Conservation (phyloP, 129 eudicot species). For the Tagetes erecta region DNA sequence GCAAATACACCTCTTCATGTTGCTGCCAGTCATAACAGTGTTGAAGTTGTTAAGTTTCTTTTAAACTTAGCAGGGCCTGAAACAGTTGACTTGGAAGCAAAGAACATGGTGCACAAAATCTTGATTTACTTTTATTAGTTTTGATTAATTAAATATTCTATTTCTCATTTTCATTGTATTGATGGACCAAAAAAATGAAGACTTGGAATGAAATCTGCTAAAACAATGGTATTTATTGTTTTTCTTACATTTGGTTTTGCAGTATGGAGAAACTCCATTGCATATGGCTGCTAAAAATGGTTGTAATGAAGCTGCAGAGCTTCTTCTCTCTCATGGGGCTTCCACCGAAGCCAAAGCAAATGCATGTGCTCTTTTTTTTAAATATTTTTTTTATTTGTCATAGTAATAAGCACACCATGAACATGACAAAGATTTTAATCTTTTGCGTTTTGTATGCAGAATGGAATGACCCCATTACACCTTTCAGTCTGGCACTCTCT, state of each 20-base stretch:
- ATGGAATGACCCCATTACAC: slow-evolving; percentile 32
- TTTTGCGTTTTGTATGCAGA: slow-evolving; percentile 34
- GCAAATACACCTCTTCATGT: slow-evolving; percentile 97
- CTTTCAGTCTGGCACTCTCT: slow-evolving; percentile 23
- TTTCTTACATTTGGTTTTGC: slow-evolving; percentile 17
- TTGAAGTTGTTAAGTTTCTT: slow-evolving; percentile 70
- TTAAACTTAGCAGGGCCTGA: slow-evolving; percentile 72
- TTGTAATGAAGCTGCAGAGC: slow-evolving; percentile 60
- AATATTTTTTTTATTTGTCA: not conserved
- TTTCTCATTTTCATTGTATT: not conserved
- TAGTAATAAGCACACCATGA: not conserved
- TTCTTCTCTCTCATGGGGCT: slow-evolving; percentile 65
- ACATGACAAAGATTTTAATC: not conserved
- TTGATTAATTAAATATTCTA: not conserved
- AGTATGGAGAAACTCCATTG: slow-evolving; percentile 90
- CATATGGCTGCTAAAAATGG: slow-evolving; percentile 94
- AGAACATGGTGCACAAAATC: slow-evolving; percentile 70
- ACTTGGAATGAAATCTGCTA: not conserved
- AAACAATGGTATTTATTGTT: slow-evolving; percentile 6
- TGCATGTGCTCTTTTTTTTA: slow-evolving; percentile 32
- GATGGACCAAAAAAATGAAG: not conserved
- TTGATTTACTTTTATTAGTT: not conserved
- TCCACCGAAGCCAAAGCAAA: slow-evolving; percentile 92
- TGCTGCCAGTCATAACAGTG: slow-evolving; percentile 81
- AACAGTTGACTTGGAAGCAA: slow-evolving; percentile 84